A percentile compares a stretch with the other conserved stretches of the same genome.
These are phyloP conservation scores for Fusarium domesticum DNA, from an alignment of 2,329 filamentous ascomycete species.

Conservation along the genomic window DNA sequence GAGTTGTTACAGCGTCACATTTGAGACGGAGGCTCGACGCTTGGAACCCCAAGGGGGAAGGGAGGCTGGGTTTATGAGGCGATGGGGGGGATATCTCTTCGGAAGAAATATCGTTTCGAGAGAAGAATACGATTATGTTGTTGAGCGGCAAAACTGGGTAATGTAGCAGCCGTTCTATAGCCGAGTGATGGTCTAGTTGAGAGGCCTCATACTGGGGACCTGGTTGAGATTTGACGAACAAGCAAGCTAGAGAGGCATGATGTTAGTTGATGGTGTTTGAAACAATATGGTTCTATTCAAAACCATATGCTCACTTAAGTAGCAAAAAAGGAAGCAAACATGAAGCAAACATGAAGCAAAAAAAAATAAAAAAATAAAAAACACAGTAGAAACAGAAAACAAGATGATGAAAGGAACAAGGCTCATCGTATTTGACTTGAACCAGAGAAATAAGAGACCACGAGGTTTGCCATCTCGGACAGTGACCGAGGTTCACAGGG, in stretches of 20 bases:
- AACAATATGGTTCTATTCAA: no score
- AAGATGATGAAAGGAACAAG: slow-evolving; percentile 19
- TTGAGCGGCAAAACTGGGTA: not conserved
- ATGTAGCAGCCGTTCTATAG: not conserved
- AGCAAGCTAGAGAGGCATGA: not conserved
- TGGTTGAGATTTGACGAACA: not conserved
- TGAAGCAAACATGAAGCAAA: no score
- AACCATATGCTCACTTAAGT: no score
- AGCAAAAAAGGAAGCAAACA: no score
- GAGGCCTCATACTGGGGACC: not conserved
- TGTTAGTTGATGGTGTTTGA: not conserved
- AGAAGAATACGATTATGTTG: not conserved
- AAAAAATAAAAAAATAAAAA: no score
- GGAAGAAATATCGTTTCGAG: not conserved
- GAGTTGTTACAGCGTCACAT: slow-evolving; percentile 21
- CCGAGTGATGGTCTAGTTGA: not conserved
- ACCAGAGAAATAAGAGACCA: slow-evolving; percentile 20
- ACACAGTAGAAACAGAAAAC: no score
- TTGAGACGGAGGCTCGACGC: slow-evolving; percentile 22
- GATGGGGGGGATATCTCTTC: not conserved
- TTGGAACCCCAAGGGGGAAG: slow-evolving; percentile 1
- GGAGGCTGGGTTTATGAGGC: not conserved
- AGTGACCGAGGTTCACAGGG: slow-evolving; percentile 27
- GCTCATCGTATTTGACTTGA: slow-evolving; percentile 8
- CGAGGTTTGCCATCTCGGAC: slow-evolving; percentile 24